Percentiles rank a stretch among this genome's conserved stretches.
phyloP scores from a whole-genome alignment of 192 early-diverging fungal species.

The Entomortierella chlamydospora region DNA sequence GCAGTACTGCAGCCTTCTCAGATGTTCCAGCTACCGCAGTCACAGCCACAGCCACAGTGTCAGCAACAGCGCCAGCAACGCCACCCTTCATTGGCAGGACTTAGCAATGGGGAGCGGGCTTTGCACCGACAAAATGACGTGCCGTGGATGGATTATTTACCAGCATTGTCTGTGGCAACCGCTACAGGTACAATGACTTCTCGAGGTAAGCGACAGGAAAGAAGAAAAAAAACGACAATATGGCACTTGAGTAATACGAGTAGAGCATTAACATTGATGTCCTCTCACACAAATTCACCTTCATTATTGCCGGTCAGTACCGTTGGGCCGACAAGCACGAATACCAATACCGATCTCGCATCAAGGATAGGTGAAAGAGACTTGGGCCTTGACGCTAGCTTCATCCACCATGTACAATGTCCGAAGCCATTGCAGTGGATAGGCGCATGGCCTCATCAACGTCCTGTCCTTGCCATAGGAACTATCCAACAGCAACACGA shows the following conservation, averaged over 20 bases:
- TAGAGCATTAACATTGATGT: too few relatives aligned
- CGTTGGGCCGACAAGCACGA: too few relatives aligned
- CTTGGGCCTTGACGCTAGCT: too few relatives aligned
- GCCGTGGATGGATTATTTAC: background rate
- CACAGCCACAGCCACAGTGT: conserved; percentile 14
- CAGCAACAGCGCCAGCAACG: conserved; percentile 13
- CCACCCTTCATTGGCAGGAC: background rate
- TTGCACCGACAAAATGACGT: background rate
- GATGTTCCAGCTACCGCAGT: background rate
- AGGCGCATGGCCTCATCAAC: background rate
- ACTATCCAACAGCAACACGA: background rate
- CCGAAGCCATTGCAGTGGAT: background rate
- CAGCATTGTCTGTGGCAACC: background rate
- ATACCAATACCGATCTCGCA: too few relatives aligned
- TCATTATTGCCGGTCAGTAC: too few relatives aligned
- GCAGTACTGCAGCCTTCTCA: conserved; percentile 11
- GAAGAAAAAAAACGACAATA: too few relatives aligned
- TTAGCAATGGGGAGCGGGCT: background rate
- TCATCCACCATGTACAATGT: too few relatives aligned
- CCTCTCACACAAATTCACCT: too few relatives aligned
- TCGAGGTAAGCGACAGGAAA: background rate
- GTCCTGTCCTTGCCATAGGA: background rate
- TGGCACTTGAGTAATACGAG: too few relatives aligned
- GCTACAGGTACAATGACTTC: too few relatives aligned
- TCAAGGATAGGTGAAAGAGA: too few relatives aligned